These are phyloP conservation scores for Tagetes erecta DNA, from an alignment of 129 eudicot genomes.

Conservation along the genomic window DNA sequence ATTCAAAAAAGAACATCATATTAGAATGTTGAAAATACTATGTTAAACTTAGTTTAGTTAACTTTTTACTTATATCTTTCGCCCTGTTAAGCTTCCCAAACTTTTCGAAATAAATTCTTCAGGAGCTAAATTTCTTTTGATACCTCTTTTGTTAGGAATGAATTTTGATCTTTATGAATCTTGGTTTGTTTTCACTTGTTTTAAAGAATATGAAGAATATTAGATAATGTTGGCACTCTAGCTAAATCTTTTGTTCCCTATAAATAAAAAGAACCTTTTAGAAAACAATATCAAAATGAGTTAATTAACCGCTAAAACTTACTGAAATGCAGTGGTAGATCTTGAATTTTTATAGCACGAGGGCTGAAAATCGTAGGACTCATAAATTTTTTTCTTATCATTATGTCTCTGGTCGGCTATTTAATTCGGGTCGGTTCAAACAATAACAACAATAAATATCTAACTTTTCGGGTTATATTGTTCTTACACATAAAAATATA, in stretches of 20 bases:
- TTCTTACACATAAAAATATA: too few relatives aligned
- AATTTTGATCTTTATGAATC: slow-evolving; percentile 27
- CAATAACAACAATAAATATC: too few relatives aligned
- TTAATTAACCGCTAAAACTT: background rate
- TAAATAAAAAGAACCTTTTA: background rate
- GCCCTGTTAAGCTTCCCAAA: slow-evolving; percentile 66
- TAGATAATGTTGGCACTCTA: slow-evolving; percentile 74
- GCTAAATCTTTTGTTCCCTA: slow-evolving; percentile 93
- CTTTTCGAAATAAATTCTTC: slow-evolving; percentile 35
- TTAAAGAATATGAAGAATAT: slow-evolving; percentile 58
- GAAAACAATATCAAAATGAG: background rate
- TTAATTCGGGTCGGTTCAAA: too few relatives aligned
- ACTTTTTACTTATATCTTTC: slow-evolving; percentile 53
- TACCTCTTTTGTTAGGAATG: slow-evolving; percentile 51
- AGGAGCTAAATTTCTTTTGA: slow-evolving; percentile 57
- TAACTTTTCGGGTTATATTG: too few relatives aligned
- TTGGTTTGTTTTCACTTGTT: slow-evolving; percentile 42
- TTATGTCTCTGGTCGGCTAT: too few relatives aligned
- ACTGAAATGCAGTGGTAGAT: too few relatives aligned
- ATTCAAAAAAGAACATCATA: background rate
- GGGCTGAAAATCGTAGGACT: too few relatives aligned
- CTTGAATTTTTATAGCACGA: too few relatives aligned
- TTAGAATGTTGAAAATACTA: background rate
- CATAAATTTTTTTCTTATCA: too few relatives aligned
- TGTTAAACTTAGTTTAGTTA: background rate